A percentile compares a stretch with the other conserved stretches of the same genome.
Evolutionary conservation across 129 eudicot genomes (phyloP).

Genomic region (Smallanthus sonchifolius): DNA sequence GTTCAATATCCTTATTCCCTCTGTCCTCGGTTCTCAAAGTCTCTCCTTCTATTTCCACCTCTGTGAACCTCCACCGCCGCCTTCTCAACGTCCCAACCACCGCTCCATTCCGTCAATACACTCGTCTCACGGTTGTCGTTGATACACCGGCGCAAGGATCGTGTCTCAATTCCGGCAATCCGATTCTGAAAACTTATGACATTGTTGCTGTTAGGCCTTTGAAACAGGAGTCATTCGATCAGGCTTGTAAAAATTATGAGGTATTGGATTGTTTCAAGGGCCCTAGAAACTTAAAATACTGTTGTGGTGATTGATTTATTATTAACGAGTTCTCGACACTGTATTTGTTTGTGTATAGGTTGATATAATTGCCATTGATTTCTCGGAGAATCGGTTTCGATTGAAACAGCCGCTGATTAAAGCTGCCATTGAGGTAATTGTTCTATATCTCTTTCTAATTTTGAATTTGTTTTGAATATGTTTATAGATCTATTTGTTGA

Average conservation of each 20-base stretch:
- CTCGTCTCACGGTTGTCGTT: constrained; percentile 64
- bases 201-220: constrained; percentile 75
- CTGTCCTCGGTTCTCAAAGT: constrained; percentile 46
- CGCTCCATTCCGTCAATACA: constrained; percentile 73
- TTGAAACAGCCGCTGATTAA: constrained; percentile 71
- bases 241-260: constrained; percentile 69
- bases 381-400: constrained; percentile 65
- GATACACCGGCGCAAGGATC: constrained; percentile 52
- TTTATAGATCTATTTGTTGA: constrained; percentile 11
- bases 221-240: constrained; percentile 65
- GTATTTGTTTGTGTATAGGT: constrained; percentile 70
- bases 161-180: constrained; percentile 72
- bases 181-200: constrained; percentile 66
- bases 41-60: constrained; percentile 47
- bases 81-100: constrained; percentile 43
- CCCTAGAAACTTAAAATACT: neutral
- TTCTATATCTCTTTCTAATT: neutral
- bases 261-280: constrained; percentile 21
- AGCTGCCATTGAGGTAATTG: constrained; percentile 71
- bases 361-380: constrained; percentile 84
- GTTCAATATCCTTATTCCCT: constrained; percentile 50
- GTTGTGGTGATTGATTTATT: neutral
- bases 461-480: neutral
- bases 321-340: neutral
- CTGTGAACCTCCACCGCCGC: constrained; percentile 63